Conservation (phyloP, 108 stramenopile species). For the Nitzschia sp. region DNA sequence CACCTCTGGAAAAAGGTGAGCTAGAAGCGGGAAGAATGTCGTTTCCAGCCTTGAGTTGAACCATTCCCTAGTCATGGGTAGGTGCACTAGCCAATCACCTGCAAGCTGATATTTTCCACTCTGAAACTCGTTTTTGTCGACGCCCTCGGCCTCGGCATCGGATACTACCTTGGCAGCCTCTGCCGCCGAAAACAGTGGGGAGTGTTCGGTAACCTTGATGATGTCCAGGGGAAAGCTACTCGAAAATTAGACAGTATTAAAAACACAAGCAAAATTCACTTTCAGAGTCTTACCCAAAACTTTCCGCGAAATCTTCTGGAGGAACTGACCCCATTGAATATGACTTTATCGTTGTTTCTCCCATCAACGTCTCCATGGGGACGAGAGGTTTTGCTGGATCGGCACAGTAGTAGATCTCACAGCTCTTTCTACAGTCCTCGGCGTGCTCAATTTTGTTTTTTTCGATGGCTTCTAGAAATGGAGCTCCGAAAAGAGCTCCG, state of each 20-base stretch:
- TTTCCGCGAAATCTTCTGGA: conserved; percentile 65
- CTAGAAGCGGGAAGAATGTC: conserved; percentile 47
- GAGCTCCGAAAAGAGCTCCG: conserved; percentile 36
- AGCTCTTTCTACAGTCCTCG: conserved; percentile 52
- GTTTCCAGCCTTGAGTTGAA: conserved; percentile 51
- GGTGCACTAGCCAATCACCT: conserved; percentile 64
- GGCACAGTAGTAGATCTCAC: conserved; percentile 62
- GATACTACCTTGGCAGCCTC: conserved; percentile 44
- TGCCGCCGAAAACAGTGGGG: conserved; percentile 42
- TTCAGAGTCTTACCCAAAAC: conserved; percentile 37
- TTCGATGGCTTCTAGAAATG: conserved; percentile 41
- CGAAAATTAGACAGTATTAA: background rate
- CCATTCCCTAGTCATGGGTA: conserved; percentile 52
- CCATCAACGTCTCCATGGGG: background rate
- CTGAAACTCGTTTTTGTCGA: conserved; percentile 60
- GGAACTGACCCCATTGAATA: conserved; percentile 63
- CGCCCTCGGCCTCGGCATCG: conserved; percentile 48
- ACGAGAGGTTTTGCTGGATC: conserved; percentile 6
- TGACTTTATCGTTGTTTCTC: conserved; percentile 44
- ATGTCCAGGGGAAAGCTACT: conserved; percentile 58
- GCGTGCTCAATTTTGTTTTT: conserved; percentile 50
- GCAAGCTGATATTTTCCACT: conserved; percentile 68
- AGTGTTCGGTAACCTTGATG: conserved; percentile 53
- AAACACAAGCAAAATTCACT: background rate
- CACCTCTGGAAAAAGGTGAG: conserved; percentile 57